phyloP scores from a whole-genome alignment of 2,329 filamentous ascomycete genomes.

The Fusarium chlamydosporum region DNA sequence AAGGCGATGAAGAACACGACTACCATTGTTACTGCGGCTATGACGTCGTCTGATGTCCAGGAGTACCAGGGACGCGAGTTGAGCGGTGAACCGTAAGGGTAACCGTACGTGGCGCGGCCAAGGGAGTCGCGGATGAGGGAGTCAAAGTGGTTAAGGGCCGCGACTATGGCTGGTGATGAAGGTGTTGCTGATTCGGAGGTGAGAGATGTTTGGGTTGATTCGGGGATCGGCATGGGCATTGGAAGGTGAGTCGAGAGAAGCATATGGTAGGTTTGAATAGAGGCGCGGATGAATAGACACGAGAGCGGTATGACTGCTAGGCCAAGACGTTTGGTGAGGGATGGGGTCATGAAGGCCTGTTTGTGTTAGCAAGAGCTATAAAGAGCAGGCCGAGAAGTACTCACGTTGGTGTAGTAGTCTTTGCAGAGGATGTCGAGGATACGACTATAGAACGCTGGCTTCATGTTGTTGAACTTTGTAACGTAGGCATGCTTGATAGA shows the following conservation, averaged over 20 bases:
- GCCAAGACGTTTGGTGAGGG: constrained; percentile 89
- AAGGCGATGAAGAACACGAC: constrained; percentile 89
- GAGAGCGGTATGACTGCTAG: constrained; percentile 92
- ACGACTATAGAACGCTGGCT: constrained; percentile 87
- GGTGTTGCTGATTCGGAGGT: constrained; percentile 73
- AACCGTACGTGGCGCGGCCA: constrained; percentile 78
- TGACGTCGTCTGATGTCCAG: constrained; percentile 79
- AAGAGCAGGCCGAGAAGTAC: constrained; percentile 46
- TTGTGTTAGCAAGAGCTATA: constrained; percentile 21
- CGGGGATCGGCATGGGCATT: constrained; percentile 74
- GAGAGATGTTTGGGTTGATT: constrained; percentile 75
- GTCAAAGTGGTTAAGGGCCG: constrained; percentile 84
- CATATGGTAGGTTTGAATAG: constrained; percentile 98
- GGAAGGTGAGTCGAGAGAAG: constrained; percentile 90
- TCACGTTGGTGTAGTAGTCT: constrained; percentile 94
- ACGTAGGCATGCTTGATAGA: constrained; percentile 98
- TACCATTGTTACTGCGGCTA: constrained; percentile 84
- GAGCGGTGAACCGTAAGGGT: constrained; percentile 60
- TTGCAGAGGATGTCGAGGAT: constrained; percentile 96
- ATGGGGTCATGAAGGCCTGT: constrained; percentile 89
- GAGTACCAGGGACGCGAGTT: constrained; percentile 63
- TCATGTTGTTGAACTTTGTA: constrained; percentile 98
- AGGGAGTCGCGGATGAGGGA: constrained; percentile 80
- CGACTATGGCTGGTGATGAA: constrained; percentile 80
- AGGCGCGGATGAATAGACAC: constrained; percentile 94